phyloP scores from a whole-genome alignment of 2,329 filamentous ascomycete species.

The Xylariaceae sp. region DNA sequence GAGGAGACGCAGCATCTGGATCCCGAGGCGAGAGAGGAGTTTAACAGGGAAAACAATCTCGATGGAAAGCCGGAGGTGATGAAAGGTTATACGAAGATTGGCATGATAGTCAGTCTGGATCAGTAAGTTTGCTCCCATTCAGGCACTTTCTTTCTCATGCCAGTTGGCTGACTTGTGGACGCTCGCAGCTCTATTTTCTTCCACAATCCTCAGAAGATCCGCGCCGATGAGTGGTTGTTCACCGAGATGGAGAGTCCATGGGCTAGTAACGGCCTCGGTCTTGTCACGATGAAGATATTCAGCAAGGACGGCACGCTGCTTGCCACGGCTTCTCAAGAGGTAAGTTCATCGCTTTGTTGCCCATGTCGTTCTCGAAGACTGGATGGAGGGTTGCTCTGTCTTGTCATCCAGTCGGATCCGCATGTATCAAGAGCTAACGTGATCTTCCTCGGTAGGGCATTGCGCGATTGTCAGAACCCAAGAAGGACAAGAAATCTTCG shows the following conservation, averaged over 20 bases:
- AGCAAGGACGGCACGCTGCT: constrained; percentile 64
- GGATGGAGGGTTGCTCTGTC: no score
- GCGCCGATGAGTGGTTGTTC: constrained; percentile 71
- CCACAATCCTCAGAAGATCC: constrained; percentile 54
- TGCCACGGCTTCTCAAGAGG: constrained; percentile 78
- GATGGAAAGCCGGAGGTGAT: constrained; percentile 41
- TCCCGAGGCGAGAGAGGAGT: constrained; percentile 35
- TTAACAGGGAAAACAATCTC: constrained; percentile 38
- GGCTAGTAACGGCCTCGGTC: constrained; percentile 69
- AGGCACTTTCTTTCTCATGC: neutral
- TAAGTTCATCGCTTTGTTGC: constrained; percentile 31
- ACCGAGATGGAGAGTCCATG: constrained; percentile 76
- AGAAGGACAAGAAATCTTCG: no score
- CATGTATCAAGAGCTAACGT: no score
- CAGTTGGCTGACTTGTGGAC: neutral
- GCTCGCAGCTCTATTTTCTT: constrained; percentile 54
- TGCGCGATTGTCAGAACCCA: constrained; percentile 16
- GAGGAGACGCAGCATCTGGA: constrained; percentile 50
- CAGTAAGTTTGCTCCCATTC: constrained; percentile 40
- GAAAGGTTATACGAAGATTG: constrained; percentile 54
- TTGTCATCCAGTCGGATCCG: no score
- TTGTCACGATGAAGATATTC: constrained; percentile 72
- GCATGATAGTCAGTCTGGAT: constrained; percentile 83
- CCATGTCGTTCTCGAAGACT: neutral
- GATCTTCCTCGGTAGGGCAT: constrained; percentile 24